Evolutionary conservation across 1,284 basidiomycete species (phyloP).

Genomic region (Stereum hirsutum): DNA sequence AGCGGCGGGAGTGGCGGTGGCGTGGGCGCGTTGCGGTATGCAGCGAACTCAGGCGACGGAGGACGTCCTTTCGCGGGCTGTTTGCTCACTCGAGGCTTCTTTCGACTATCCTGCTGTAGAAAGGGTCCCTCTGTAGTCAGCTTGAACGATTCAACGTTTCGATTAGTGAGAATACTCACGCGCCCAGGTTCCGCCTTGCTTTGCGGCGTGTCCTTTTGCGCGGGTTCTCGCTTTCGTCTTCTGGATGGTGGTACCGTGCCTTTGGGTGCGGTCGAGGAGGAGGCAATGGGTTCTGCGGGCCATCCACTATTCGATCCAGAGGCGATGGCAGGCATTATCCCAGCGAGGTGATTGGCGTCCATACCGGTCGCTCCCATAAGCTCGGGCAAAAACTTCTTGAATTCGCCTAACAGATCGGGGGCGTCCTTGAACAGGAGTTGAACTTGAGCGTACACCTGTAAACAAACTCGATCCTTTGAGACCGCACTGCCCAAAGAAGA

Average conservation of each 20-base stretch:
- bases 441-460: conserved; percentile 88
- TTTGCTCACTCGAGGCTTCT: conserved; percentile 10
- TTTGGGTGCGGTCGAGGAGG: conserved; percentile 16
- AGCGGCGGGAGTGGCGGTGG: conserved; percentile 22
- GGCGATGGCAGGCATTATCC: conserved; percentile 29
- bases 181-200: conserved; percentile 8
- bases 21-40: conserved; percentile 18
- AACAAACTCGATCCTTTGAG: neutral
- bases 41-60: conserved; percentile 12
- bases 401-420: conserved; percentile 89
- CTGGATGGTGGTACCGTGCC: conserved; percentile 12
- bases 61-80: conserved; percentile 8
- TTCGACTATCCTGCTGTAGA: conserved; percentile 9
- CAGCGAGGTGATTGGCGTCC: conserved; percentile 25
- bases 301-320: conserved; percentile 19
- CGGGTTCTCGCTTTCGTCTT: conserved; percentile 10
- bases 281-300: conserved; percentile 21
- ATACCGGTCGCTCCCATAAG: conserved; percentile 26
- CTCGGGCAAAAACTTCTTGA: conserved; percentile 94
- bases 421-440: conserved; percentile 89
- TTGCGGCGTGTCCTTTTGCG: conserved; percentile 7
- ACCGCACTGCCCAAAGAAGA: neutral
- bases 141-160: neutral
- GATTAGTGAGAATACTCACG: conserved; percentile 5
- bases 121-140: no score